These are phyloP conservation scores for Pyricularia sp. DNA, from an alignment of 2,329 filamentous ascomycete genomes.

Conservation along the genomic window DNA sequence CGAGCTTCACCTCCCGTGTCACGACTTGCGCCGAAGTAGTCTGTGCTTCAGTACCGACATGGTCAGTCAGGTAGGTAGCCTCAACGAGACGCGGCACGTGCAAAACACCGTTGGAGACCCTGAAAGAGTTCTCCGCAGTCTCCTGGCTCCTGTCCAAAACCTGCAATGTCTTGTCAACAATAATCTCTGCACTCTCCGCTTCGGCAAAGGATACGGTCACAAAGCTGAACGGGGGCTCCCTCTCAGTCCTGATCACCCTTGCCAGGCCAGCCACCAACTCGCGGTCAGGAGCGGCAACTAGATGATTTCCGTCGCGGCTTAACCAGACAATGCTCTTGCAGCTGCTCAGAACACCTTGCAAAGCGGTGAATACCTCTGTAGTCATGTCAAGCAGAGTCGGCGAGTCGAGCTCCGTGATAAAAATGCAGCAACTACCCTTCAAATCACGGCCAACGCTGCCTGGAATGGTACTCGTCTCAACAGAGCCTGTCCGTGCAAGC, in stretches of 20 bases:
- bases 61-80: constrained; percentile 8
- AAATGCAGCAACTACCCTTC: constrained; percentile 8
- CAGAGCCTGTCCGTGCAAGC: neutral
- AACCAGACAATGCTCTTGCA: constrained; percentile 10
- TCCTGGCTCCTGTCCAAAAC: constrained; percentile 2
- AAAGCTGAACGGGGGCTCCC: constrained; percentile 8
- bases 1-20: neutral
- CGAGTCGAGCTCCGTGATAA: constrained; percentile 9
- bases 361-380: constrained; percentile 5
- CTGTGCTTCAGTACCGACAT: constrained; percentile 4
- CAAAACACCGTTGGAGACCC: constrained; percentile 6
- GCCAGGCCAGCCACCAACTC: constrained; percentile 10
- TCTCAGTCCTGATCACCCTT: constrained; percentile 5
- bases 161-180: constrained; percentile 7
- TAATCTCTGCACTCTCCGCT: constrained; percentile 1
- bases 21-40: neutral
- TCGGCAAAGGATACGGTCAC: constrained; percentile 11
- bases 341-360: constrained; percentile 8
- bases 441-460: constrained; percentile 7
- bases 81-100: constrained; percentile 9
- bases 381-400: constrained; percentile 8
- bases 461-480: neutral
- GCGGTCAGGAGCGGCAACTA: constrained; percentile 7
- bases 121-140: constrained; percentile 11
- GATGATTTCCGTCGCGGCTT: constrained; percentile 5